Base-by-base conservation (phyloP, 495 filamentous ascomycete species). In the Pseudevernia furfuracea region DNA sequence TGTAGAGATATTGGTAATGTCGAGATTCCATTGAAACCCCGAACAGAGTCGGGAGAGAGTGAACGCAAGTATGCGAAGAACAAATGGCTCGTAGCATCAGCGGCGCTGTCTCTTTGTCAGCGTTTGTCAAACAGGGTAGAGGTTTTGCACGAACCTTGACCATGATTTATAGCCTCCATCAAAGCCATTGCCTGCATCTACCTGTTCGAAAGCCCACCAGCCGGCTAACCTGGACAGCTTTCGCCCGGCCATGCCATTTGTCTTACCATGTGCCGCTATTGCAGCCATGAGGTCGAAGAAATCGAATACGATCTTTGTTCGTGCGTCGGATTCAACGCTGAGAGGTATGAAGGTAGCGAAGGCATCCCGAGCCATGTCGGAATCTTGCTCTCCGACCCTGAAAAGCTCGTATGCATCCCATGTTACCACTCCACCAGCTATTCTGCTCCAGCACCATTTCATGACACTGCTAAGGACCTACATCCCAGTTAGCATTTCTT, bases 361-460 rank as follows among this genome's bases (percentile, higher is more conserved):
- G 6, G 94, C 89, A 72, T 97, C 90, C 63, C 89, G 84, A 48
- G 94, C 92, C 81, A 93, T 83, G 74, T 89, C 87, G 17, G 95
- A 96, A 77, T 97, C 94, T 81, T 89, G 84, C 78, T 97, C 94
- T 69, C 93, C 94, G 69, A 96, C 88, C 72, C 87, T 90, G 80
- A 98, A 98, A 21, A 96, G 78, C 67, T 97, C 92, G 71, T 98
- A 98, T 34, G 90, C 91, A 67, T 96, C 91, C 95, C 95, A 97
- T 59, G 90, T 90, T 57, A 98, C 92, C 17, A 98, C 86, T 69
- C 94, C 94, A 58, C 93, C 92, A 44, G 88, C 85, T 44, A 98
- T 79, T 80, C 94, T 84, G 75, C 90, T 92, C 94, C 94, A 98
- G 74, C 94, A 97, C 94, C 94, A 98, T 80, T 97, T 98, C 68